phyloP scores from a whole-genome alignment of 805 yeast species.

The Allodekkera sacchari region DNA sequence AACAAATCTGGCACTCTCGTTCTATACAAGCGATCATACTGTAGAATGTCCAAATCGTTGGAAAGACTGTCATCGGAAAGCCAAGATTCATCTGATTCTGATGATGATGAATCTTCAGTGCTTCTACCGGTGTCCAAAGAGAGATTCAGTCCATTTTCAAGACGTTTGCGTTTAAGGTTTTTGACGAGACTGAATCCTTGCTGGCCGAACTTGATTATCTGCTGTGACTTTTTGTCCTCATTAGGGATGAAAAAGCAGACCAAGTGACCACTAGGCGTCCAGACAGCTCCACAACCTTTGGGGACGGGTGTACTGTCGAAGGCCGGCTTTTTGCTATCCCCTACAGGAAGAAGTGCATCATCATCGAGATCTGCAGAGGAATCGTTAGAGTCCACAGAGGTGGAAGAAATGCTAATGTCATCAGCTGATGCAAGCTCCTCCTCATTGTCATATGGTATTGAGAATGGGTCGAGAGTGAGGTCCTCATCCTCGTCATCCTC shows the following conservation, averaged over 20 bases:
- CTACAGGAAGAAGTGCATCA: slow-evolving; percentile 16
- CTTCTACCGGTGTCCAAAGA: no score
- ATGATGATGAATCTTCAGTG: no score
- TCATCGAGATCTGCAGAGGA: no score
- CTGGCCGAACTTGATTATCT: slow-evolving; percentile 41
- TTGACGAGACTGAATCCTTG: slow-evolving; percentile 39
- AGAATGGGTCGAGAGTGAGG: slow-evolving; percentile 21
- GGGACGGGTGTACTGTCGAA: slow-evolving; percentile 86
- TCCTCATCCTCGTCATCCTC: slow-evolving; percentile 21
- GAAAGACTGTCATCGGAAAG: no score
- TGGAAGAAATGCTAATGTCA: neutral
- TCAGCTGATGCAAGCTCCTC: slow-evolving; percentile 10
- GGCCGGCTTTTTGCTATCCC: slow-evolving; percentile 18
- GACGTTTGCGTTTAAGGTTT: slow-evolving; percentile 20
- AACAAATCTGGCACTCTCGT: slow-evolving; percentile 46
- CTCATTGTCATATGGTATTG: slow-evolving; percentile 21
- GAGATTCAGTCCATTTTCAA: slow-evolving; percentile 15
- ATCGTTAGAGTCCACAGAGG: slow-evolving; percentile 4
- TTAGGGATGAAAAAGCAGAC: slow-evolving; percentile 75
- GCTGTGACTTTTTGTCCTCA: slow-evolving; percentile 32
- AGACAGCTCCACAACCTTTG: slow-evolving; percentile 85
- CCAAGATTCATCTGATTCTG: no score
- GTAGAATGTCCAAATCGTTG: slow-evolving; percentile 60
- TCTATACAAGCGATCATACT: slow-evolving; percentile 45
- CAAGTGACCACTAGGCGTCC: slow-evolving; percentile 73